Evolutionary conservation across 2,329 filamentous ascomycete species (phyloP).

Genomic region (Diaporthe humulicola): DNA sequence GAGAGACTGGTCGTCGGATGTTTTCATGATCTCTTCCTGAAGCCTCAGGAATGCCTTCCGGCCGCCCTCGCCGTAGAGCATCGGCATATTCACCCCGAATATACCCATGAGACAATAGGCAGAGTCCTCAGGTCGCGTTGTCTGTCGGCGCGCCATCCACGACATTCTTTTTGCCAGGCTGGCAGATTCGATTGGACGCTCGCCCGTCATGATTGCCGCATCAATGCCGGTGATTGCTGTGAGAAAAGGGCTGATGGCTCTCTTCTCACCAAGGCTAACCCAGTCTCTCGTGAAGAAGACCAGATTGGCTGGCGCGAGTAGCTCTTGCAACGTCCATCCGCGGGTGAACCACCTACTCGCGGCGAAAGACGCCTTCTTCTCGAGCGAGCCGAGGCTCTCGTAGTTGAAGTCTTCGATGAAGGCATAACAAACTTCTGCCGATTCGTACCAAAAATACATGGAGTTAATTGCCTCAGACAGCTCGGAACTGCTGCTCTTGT

Average conservation of each 20-base stretch:
- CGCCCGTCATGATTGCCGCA: constrained; percentile 36
- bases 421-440: constrained; percentile 19
- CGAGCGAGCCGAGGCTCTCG: not conserved
- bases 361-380: constrained; percentile 18
- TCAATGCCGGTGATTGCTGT: constrained; percentile 24
- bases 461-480: constrained; percentile 23
- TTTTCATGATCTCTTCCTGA: constrained; percentile 30
- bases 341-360: constrained; percentile 31
- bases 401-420: constrained; percentile 30
- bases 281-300: constrained; percentile 41
- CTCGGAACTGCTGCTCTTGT: constrained; percentile 25
- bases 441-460: constrained; percentile 28
- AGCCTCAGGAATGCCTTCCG: constrained; percentile 12
- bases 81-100: not conserved
- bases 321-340: constrained; percentile 39
- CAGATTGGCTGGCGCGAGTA: constrained; percentile 39
- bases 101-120: constrained; percentile 21
- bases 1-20: constrained; percentile 25
- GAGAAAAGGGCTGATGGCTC: constrained; percentile 13
- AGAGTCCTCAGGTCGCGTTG: constrained; percentile 24
- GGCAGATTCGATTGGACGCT: constrained; percentile 16
- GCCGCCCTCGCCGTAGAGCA: constrained; percentile 31
- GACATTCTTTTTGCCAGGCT: constrained; percentile 17
- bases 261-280: constrained; percentile 33
- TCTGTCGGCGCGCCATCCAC: constrained; percentile 17